Conservation (phyloP, 305 asterid species). For the Euphrasia arctica region DNA sequence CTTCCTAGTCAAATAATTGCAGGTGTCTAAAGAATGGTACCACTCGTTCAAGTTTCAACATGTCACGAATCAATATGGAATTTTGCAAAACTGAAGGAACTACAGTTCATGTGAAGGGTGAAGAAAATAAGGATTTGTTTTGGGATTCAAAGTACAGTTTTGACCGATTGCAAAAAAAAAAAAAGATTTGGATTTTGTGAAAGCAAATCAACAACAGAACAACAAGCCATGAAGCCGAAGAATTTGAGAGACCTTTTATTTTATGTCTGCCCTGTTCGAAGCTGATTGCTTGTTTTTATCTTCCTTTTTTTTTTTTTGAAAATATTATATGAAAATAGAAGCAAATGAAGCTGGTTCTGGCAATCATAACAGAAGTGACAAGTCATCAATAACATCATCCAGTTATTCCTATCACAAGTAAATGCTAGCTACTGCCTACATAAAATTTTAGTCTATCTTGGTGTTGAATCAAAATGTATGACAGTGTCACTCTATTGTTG, state of each 20-base stretch:
- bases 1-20: not conserved
- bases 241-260: too few relatives aligned
- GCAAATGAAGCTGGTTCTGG: not conserved
- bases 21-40: not conserved
- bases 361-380: not conserved
- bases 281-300: too few relatives aligned
- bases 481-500: conserved; percentile 39
- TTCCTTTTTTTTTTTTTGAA: too few relatives aligned
- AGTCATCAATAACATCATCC: not conserved
- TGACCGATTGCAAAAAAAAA: too few relatives aligned
- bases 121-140: too few relatives aligned
- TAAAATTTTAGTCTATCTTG: not conserved
- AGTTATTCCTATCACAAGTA: not conserved
- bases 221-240: too few relatives aligned
- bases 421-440: not conserved
- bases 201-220: too few relatives aligned
- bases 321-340: not conserved
- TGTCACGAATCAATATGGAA: not conserved
- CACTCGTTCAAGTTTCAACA: not conserved
- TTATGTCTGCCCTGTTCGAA: too few relatives aligned
- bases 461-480: not conserved
- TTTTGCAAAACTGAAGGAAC: too few relatives aligned
- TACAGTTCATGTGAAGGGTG: too few relatives aligned
- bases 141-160: too few relatives aligned
- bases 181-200: too few relatives aligned